Percentiles rank a stretch among this genome's conserved stretches.
Conservation (phyloP, 2,329 filamentous ascomycete species). For the Diplodia sapinea region DNA sequence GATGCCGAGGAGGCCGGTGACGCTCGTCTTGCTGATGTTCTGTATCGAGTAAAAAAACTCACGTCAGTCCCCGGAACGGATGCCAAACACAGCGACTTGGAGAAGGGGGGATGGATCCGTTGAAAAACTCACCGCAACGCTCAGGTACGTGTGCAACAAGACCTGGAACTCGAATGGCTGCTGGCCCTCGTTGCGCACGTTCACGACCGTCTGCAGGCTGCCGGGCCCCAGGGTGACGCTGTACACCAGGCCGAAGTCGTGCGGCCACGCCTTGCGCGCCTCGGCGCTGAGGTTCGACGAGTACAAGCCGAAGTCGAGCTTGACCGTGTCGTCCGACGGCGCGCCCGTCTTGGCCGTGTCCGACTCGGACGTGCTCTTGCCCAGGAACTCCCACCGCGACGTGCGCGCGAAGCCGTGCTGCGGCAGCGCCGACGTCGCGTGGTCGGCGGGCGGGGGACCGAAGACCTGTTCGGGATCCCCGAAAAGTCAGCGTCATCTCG, state of each 20-base stretch:
- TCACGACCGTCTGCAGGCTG: slow-evolving; percentile 78
- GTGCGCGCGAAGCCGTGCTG: slow-evolving; percentile 96
- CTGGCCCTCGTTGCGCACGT: slow-evolving; percentile 85
- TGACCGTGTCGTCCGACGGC: slow-evolving; percentile 66
- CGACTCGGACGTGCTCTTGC: slow-evolving; percentile 77
- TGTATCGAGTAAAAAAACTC: slow-evolving; percentile 45
- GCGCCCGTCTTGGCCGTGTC: slow-evolving; percentile 44
- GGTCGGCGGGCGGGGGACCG: slow-evolving; percentile 77
- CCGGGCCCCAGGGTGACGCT: slow-evolving; percentile 82
- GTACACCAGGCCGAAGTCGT: slow-evolving; percentile 89
- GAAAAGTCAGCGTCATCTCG: neutral
- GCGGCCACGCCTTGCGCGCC: slow-evolving; percentile 77
- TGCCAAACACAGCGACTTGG: neutral
- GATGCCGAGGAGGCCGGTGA: slow-evolving; percentile 78
- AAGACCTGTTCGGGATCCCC: slow-evolving; percentile 68
- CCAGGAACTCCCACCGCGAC: slow-evolving; percentile 90
- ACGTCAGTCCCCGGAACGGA: neutral
- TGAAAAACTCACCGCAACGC: slow-evolving; percentile 68
- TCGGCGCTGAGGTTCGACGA: slow-evolving; percentile 72
- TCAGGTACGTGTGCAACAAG: slow-evolving; percentile 89
- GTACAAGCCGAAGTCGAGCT: slow-evolving; percentile 93
- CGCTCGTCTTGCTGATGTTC: slow-evolving; percentile 76
- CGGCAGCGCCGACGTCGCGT: slow-evolving; percentile 77
- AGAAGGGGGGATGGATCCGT: neutral
- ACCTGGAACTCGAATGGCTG: slow-evolving; percentile 89